phyloP scores from a whole-genome alignment of 352 stramenopile genomes.

The Globisporangium polare region DNA sequence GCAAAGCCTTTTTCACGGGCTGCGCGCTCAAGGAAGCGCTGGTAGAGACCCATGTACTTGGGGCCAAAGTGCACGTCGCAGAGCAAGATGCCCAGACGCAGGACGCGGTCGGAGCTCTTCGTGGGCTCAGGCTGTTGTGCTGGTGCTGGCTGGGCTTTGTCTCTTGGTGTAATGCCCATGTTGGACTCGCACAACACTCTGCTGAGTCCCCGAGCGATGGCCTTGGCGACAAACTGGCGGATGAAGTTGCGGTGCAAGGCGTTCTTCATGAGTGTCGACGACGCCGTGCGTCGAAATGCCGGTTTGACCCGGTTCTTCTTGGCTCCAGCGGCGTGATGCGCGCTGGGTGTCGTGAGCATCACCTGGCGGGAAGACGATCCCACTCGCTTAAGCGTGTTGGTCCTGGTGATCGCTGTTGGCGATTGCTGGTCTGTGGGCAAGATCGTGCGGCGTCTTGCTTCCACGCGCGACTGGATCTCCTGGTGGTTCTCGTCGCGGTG shows the following conservation, averaged over 20 bases:
- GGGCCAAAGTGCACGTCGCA: conserved; percentile 37
- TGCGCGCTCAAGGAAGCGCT: conserved; percentile 29
- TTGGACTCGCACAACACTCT: conserved; percentile 35
- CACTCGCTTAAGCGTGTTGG: background rate
- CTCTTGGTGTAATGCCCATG: conserved; percentile 14
- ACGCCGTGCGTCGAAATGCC: background rate
- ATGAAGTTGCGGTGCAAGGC: conserved; percentile 21
- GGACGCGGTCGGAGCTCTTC: background rate
- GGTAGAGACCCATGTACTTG: conserved; percentile 37
- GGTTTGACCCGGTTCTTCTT: conserved; percentile 1
- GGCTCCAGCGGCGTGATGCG: background rate
- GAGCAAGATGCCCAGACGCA: conserved; percentile 34
- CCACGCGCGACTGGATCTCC: conserved; percentile 8
- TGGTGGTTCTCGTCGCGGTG: conserved; percentile 10
- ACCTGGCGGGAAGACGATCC: background rate
- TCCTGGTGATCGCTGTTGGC: background rate
- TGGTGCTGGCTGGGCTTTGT: background rate
- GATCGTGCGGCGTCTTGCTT: conserved; percentile 7
- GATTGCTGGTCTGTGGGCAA: background rate
- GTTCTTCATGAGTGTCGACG: conserved; percentile 14
- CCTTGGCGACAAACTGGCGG: conserved; percentile 30
- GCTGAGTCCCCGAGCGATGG: conserved; percentile 24
- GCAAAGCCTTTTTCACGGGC: conserved; percentile 18
- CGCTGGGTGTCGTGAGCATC: background rate
- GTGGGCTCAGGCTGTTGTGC: conserved; percentile 1